Evolutionary conservation across 768 basidiomycete species (phyloP).

Genomic region (Mrakia hoshinonis): DNA sequence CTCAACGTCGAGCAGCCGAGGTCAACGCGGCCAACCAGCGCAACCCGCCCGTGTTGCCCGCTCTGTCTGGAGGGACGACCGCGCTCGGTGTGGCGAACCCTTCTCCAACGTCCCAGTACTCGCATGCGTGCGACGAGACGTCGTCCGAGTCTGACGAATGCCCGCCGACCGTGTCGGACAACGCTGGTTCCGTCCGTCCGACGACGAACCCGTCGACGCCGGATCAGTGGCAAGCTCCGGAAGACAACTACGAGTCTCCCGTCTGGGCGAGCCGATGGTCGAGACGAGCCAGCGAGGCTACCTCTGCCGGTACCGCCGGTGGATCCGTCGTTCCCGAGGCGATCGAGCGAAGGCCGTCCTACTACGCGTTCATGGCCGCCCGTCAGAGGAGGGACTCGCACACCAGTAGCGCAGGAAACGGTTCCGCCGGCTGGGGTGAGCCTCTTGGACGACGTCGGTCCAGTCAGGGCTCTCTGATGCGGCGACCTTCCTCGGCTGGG

Average conservation of each 20-base stretch:
- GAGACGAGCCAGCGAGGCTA: neutral
- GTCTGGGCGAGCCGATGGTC: conserved; percentile 16
- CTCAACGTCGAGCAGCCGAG: neutral
- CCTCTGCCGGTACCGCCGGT: neutral
- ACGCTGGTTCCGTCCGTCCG: neutral
- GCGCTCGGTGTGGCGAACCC: neutral
- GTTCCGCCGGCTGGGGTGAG: neutral
- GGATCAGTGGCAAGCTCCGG: neutral
- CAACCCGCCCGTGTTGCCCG: neutral
- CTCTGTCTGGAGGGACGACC: neutral
- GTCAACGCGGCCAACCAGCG: neutral
- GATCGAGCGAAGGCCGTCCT: too few relatives aligned
- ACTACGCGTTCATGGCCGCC: too few relatives aligned
- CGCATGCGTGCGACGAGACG: neutral
- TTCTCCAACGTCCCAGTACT: conserved; percentile 15
- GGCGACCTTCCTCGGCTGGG: neutral
- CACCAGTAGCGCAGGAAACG: neutral
- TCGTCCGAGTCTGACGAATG: neutral
- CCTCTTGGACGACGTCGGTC: too few relatives aligned
- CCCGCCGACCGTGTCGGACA: neutral
- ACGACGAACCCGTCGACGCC: neutral
- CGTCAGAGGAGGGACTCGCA: too few relatives aligned
- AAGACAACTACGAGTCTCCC: conserved; percentile 16
- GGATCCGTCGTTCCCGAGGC: neutral
- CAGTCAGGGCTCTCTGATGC: too few relatives aligned